Evolutionary conservation across 306 rosid genomes (phyloP).

Genomic region (Prunus padus): DNA sequence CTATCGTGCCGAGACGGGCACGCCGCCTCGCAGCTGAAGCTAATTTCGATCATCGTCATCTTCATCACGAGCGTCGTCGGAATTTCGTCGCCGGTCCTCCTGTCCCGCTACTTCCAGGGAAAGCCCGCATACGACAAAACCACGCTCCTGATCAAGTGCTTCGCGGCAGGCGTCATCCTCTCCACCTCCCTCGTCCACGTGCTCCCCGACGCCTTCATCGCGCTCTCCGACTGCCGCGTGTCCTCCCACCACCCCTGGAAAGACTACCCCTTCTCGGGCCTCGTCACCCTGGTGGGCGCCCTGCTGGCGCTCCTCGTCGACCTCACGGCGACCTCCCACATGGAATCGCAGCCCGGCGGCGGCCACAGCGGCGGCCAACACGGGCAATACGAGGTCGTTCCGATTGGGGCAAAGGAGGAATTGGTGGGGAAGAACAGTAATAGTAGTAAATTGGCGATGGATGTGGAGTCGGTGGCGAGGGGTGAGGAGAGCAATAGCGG

Average conservation of each 20-base stretch:
- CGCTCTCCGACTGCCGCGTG: conserved; percentile 83
- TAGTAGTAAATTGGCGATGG: conserved; percentile 13
- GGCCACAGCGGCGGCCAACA: neutral
- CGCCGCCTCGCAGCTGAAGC: conserved; percentile 69
- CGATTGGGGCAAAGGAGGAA: conserved; percentile 38
- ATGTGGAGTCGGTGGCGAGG: conserved; percentile 21
- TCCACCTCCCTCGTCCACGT: conserved; percentile 97
- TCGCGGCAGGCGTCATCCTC: conserved; percentile 95
- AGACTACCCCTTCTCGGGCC: conserved; percentile 87
- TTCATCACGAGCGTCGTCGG: conserved; percentile 76
- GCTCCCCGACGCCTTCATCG: conserved; percentile 82
- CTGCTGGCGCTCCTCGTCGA: conserved; percentile 68
- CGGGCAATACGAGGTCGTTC: conserved; percentile 42
- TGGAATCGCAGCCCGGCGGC: conserved; percentile 37
- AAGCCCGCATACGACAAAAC: conserved; percentile 79
- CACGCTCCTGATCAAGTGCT: conserved; percentile 64
- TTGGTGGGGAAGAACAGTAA: neutral
- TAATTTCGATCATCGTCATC: conserved; percentile 60
- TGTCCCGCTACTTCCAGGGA: conserved; percentile 74
- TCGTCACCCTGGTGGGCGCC: conserved; percentile 70
- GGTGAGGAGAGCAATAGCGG: conserved; percentile 5
- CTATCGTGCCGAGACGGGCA: conserved; percentile 53
- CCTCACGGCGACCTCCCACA: conserved; percentile 73
- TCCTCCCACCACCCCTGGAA: conserved; percentile 80
- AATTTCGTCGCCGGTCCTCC: conserved; percentile 65